Base-by-base conservation (phyloP, 768 basidiomycete genomes). In the Collybiopsis luxurians region DNA sequence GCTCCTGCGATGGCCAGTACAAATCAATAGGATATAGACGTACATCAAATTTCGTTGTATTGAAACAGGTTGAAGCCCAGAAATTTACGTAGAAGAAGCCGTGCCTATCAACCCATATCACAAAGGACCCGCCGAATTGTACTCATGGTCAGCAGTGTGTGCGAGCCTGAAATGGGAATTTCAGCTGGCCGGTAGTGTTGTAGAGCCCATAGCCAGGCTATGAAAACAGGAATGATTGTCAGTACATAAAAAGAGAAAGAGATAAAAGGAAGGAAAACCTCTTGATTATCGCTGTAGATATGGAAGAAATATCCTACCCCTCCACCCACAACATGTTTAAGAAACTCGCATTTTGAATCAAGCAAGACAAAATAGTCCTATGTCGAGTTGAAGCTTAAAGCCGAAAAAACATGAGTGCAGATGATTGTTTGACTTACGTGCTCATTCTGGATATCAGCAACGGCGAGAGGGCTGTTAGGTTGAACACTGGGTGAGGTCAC, bases 241-340 rank as follows among this genome's bases (percentile, higher is more conserved):
- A 30, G 10, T 19, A 13, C 44, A 28, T 34, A 5, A 34, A 5
- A 34, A 34, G 13, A 34, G 31, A 13, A 5, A 34, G 31, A 34
- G 5, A 13, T 6, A 6, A 13, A 6, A 5, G 31, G 31, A 34
- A 13, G 6, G 31, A 34, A 13, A 5, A 34, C 31, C 31, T 77
- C 78, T 66, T 83, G 78, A 58, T 69, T 58, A 64, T 90, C 89
- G 2, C 84, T 82, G 64, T 90, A 90, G 51, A 90, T 85, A 65
- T 91, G 89, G 26, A 86, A 86, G 62, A 92, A 92, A 89, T 89
- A 92, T 11, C 89, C 88, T 31, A 90, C 71, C 24, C 87, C 87
- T 21, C 87, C 87, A 2, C 79, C 79, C 17, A 70, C 64, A 23
- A 80, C 79, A 0, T 60, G 62, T 70, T 91, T 90, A 62, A 91